These are phyloP conservation scores for Dothideomycetes sp. DNA, from an alignment of 2,329 filamentous ascomycete genomes.

Conservation along the genomic window DNA sequence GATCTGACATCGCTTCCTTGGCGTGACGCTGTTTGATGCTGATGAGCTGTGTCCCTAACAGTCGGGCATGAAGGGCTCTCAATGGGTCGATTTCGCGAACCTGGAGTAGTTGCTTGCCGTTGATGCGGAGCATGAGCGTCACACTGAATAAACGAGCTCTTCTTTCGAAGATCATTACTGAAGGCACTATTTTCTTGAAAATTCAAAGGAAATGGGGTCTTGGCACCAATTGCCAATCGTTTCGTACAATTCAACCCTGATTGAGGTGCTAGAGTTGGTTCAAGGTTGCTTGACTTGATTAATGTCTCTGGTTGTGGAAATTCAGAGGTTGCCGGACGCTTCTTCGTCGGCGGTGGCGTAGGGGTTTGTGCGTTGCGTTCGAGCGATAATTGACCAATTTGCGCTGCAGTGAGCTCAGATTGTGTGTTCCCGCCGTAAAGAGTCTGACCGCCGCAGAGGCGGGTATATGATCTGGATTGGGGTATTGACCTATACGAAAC, in stretches of 20 bases:
- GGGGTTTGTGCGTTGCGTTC: neutral
- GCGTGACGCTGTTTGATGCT: neutral
- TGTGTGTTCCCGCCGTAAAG: neutral
- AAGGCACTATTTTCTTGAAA: too few species aligned
- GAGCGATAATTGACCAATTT: neutral
- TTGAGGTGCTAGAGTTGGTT: neutral
- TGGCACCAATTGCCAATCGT: neutral
- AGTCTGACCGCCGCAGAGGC: neutral
- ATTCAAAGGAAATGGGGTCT: neutral
- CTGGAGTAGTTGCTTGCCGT: too few species aligned
- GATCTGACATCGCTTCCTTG: neutral
- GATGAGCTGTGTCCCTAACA: neutral
- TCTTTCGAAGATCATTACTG: neutral
- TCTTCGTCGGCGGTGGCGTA: neutral
- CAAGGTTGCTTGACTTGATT: neutral
- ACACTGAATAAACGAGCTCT: neutral
- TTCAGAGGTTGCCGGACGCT: neutral
- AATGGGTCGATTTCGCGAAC: too few species aligned
- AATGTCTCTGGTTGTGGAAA: neutral
- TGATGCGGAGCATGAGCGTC: neutral
- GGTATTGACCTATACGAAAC: neutral
- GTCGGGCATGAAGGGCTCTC: too few species aligned
- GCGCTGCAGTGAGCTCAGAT: neutral
- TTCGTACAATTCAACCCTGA: neutral
- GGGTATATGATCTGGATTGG: neutral